phyloP scores from a whole-genome alignment of 306 rosid species.

The Cicer yamashitae region DNA sequence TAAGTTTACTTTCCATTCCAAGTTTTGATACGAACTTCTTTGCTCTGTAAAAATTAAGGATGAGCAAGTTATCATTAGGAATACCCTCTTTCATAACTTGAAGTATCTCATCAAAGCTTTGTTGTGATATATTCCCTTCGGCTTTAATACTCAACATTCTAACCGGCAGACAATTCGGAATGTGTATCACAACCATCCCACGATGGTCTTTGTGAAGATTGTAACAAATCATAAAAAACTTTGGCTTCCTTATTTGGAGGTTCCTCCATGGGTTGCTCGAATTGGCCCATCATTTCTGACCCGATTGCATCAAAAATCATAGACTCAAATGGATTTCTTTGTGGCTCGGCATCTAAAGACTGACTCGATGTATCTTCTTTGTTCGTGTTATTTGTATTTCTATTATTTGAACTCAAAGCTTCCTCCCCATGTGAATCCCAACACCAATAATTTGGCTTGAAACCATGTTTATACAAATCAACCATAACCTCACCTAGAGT shows the following conservation, averaged over 20 bases:
- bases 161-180: neutral
- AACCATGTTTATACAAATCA: conserved; percentile 6
- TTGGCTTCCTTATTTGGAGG: neutral
- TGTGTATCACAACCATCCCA: neutral
- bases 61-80: neutral
- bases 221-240: neutral
- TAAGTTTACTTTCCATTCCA: neutral
- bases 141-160: too few relatives aligned
- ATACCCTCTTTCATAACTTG: neutral
- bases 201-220: neutral
- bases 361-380: neutral
- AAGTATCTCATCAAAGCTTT: neutral
- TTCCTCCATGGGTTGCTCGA: neutral
- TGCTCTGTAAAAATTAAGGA: neutral
- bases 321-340: neutral
- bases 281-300: neutral
- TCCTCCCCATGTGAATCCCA: conserved; percentile 1
- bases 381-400: neutral
- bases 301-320: neutral
- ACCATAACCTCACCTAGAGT: neutral
- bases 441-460: conserved; percentile 2
- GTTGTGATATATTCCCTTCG: too few relatives aligned
- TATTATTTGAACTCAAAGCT: neutral
- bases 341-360: neutral
- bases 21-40: neutral